A percentile compares a stretch with the other conserved stretches of the same genome.
Conservation (phyloP, 352 stramenopile species). For the Proteromonas lacertae region DNA sequence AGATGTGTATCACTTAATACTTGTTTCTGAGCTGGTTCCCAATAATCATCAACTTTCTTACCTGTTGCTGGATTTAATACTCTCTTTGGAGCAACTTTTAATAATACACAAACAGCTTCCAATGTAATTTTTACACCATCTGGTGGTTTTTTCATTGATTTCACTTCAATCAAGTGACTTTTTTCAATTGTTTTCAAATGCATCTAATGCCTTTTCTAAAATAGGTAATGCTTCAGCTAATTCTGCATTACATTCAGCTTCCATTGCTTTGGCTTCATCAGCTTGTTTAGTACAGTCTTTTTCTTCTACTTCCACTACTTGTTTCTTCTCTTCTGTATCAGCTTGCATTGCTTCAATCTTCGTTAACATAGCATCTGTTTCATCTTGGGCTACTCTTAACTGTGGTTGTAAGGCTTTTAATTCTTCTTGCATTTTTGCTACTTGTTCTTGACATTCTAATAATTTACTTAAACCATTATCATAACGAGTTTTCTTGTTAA, state of each 20-base stretch:
- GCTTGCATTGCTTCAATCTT: constrained; percentile 46
- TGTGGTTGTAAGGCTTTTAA: constrained; percentile 52
- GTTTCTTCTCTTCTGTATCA: constrained; percentile 39
- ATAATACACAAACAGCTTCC: constrained; percentile 51
- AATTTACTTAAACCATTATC: constrained; percentile 23
- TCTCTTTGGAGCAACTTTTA: constrained; percentile 43
- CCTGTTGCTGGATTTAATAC: constrained; percentile 37
- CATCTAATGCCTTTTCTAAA: constrained; percentile 34
- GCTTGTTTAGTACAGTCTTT: constrained; percentile 33
- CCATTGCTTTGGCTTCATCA: constrained; percentile 42
- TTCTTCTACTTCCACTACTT: constrained; percentile 50
- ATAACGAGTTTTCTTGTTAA: constrained; percentile 34
- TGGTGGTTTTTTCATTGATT: no score
- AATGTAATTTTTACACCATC: constrained; percentile 53
- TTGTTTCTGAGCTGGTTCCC: constrained; percentile 42
- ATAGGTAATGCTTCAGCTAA: constrained; percentile 39
- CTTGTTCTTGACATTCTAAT: constrained; percentile 48
- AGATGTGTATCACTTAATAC: constrained; percentile 61
- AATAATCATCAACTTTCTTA: constrained; percentile 60
- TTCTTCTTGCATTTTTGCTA: constrained; percentile 55
- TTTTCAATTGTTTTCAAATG: constrained; percentile 55
- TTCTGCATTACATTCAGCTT: constrained; percentile 35
- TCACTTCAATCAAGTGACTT: constrained; percentile 52
- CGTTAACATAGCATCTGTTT: constrained; percentile 46
- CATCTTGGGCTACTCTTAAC: constrained; percentile 49